Conservation (phyloP, 2,329 filamentous ascomycete species). For the Berkeleyomyces rouxiae region DNA sequence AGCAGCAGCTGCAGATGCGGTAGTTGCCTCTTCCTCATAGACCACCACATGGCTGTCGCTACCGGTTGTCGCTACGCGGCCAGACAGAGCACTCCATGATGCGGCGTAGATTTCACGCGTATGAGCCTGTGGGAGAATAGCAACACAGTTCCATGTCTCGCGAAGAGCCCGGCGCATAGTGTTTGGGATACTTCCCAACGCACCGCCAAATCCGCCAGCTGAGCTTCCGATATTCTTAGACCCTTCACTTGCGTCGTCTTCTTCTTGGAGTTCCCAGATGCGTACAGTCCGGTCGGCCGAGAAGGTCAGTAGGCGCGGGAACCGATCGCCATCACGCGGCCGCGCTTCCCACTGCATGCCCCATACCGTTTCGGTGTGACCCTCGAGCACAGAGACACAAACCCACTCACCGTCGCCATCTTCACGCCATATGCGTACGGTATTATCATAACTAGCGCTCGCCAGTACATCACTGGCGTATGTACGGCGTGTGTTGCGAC, state of each 20-base stretch:
- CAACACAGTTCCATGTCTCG: slow-evolving; percentile 72
- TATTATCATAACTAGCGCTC: slow-evolving; percentile 88
- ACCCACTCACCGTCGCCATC: slow-evolving; percentile 84
- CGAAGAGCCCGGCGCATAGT: slow-evolving; percentile 66
- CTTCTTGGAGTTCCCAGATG: slow-evolving; percentile 55
- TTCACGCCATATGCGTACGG: slow-evolving; percentile 74
- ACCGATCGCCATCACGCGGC: slow-evolving; percentile 24
- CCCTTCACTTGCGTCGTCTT: slow-evolving; percentile 30
- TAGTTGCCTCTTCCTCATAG: slow-evolving; percentile 45
- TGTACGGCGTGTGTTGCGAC: slow-evolving; percentile 27
- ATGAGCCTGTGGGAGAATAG: slow-evolving; percentile 57
- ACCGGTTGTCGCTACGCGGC: slow-evolving; percentile 71
- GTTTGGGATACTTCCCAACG: slow-evolving; percentile 46
- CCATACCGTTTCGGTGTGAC: slow-evolving; percentile 81
- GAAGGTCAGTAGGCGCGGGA: slow-evolving; percentile 57
- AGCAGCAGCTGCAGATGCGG: slow-evolving; percentile 9
- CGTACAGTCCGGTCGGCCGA: slow-evolving; percentile 69
- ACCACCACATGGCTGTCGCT: slow-evolving; percentile 71
- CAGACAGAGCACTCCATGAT: slow-evolving; percentile 63
- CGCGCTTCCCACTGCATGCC: slow-evolving; percentile 54
- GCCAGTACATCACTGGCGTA: slow-evolving; percentile 59
- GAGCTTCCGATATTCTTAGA: slow-evolving; percentile 21
- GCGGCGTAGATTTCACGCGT: slow-evolving; percentile 70
- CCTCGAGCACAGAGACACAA: slow-evolving; percentile 65
- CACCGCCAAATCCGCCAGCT: slow-evolving; percentile 29